Evolutionary conservation across 805 yeast species (phyloP).

Genomic region (Millerozyma miso): DNA sequence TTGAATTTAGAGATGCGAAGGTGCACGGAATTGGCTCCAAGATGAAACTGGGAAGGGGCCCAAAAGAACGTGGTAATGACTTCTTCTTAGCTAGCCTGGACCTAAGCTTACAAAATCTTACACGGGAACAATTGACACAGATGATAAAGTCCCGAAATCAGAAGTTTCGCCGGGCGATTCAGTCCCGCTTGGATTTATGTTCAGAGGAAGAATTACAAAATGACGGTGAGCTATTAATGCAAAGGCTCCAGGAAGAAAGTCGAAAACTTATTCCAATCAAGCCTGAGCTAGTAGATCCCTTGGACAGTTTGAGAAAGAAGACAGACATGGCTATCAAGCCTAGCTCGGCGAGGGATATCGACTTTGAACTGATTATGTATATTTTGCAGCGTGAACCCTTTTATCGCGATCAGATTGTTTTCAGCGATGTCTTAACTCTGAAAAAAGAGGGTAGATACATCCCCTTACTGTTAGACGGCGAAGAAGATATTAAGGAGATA

Average conservation of each 20-base stretch:
- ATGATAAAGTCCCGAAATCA: conserved; percentile 55
- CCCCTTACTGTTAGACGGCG: conserved; percentile 27
- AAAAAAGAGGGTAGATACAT: conserved; percentile 44
- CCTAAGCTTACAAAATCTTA: conserved; percentile 46
- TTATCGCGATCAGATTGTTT: conserved; percentile 62
- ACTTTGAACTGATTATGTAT: conserved; percentile 22
- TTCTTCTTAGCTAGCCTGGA: conserved; percentile 34
- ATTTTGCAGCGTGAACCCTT: conserved; percentile 44
- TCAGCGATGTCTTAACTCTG: conserved; percentile 43
- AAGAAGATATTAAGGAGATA: conserved; percentile 18
- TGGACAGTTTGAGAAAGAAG: conserved; percentile 21
- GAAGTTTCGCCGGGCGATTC: conserved; percentile 37
- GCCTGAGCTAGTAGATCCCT: conserved; percentile 53
- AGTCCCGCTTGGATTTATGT: conserved; percentile 10
- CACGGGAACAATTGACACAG: conserved; percentile 53
- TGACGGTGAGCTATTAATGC: conserved; percentile 36
- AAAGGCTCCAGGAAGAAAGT: conserved; percentile 33
- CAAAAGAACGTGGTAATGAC: conserved; percentile 8
- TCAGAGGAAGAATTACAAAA: conserved; percentile 19
- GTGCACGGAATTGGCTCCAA: conserved; percentile 42
- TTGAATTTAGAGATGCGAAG: conserved; percentile 74
- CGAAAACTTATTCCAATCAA: conserved; percentile 42
- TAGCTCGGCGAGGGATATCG: conserved; percentile 37
- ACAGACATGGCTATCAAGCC: background rate
- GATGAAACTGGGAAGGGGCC: conserved; percentile 16